Conservation (phyloP, 129 eudicot genomes). For the Chrysanthemum lavandulifolium region DNA sequence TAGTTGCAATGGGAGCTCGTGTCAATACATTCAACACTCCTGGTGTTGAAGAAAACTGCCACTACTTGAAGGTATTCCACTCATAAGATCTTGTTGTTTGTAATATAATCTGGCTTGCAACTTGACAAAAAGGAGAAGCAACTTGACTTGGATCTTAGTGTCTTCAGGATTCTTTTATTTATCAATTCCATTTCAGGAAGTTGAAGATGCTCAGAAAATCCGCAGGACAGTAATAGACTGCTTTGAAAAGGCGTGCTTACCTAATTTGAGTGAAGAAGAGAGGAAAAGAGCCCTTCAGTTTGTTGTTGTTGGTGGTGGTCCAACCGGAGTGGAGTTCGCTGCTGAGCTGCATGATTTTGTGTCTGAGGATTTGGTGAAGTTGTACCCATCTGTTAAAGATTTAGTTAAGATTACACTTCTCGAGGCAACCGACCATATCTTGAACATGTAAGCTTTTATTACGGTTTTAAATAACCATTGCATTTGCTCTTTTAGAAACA, state of each 20-base stretch:
- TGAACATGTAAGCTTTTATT: conserved; percentile 63
- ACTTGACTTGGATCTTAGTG: neutral
- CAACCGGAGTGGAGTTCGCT: conserved; percentile 92
- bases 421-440: conserved; percentile 82
- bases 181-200: conserved; percentile 47
- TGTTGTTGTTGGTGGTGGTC: conserved; percentile 94
- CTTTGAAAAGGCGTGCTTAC: conserved; percentile 80
- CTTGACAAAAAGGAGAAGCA: no score
- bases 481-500: neutral
- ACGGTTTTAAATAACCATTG: neutral
- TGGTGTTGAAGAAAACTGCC: conserved; percentile 78
- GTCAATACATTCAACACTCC: conserved; percentile 76
- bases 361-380: conserved; percentile 68
- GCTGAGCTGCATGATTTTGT: conserved; percentile 92
- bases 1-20: conserved; percentile 73
- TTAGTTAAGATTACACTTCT: conserved; percentile 76
- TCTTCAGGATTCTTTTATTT: neutral
- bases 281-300: conserved; percentile 65
- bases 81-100: neutral
- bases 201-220: conserved; percentile 83
- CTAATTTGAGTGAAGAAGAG: conserved; percentile 76
- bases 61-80: conserved; percentile 63
- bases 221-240: conserved; percentile 69
- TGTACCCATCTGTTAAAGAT: conserved; percentile 72
- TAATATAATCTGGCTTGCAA: no score